Conservation (phyloP, 108 stramenopile species). For the Bacterosira constricta region DNA sequence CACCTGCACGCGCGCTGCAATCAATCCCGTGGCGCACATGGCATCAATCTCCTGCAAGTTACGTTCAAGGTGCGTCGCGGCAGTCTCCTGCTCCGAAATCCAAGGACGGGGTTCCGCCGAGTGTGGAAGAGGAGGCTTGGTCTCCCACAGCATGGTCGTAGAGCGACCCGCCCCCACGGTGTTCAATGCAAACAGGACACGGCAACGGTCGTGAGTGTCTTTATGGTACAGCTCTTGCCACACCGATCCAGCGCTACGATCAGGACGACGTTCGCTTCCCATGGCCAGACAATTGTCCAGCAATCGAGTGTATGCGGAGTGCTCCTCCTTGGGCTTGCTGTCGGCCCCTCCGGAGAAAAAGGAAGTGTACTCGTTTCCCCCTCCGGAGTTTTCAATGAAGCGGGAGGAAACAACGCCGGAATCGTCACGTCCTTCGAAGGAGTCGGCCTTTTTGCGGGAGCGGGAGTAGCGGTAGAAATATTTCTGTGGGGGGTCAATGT, state of each 20-base stretch:
- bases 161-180: slow-evolving; percentile 84
- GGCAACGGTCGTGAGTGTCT: slow-evolving; percentile 74
- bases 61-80: slow-evolving; percentile 79
- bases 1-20: slow-evolving; percentile 83
- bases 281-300: slow-evolving; percentile 83
- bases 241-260: slow-evolving; percentile 50
- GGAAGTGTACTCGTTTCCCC: slow-evolving; percentile 48
- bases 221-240: slow-evolving; percentile 80
- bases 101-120: slow-evolving; percentile 71
- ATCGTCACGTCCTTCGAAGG: slow-evolving; percentile 89
- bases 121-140: slow-evolving; percentile 61
- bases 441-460: slow-evolving; percentile 85
- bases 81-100: slow-evolving; percentile 86
- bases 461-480: slow-evolving; percentile 87
- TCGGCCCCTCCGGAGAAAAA: slow-evolving; percentile 46
- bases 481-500: slow-evolving; percentile 80
- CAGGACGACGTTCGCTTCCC: slow-evolving; percentile 71
- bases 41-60: slow-evolving; percentile 85
- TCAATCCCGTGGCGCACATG: slow-evolving; percentile 84
- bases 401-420: slow-evolving; percentile 85
- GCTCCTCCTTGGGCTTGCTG: slow-evolving; percentile 44
- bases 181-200: slow-evolving; percentile 81
- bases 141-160: slow-evolving; percentile 89
- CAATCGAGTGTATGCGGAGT: slow-evolving; percentile 51
- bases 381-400: slow-evolving; percentile 64